Evolutionary conservation across 208 protist species (phyloP), one percentile per base, ranked within the genome.

Genomic region (Acanthamoeba castellanii): DNA sequence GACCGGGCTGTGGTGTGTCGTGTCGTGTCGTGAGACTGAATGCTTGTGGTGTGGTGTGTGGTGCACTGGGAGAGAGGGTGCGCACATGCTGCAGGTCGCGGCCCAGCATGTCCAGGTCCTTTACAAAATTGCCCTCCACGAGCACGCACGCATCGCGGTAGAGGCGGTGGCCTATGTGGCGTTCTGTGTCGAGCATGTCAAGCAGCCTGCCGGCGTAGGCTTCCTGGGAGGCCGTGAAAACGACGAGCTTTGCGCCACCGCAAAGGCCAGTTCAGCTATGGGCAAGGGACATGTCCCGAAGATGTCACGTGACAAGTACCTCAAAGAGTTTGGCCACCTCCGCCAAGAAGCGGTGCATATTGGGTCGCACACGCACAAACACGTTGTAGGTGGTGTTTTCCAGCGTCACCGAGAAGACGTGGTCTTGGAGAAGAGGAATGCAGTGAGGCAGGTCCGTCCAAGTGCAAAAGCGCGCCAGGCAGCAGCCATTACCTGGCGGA

Each of bases 211-310:
- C 95, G 14, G 97, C 97, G 81, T 98, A 98, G 50, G 93, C 95
- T 42, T 95, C 87, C 94, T 97, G 91, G 14, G 95, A 97, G 9
- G 97, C 97, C 20, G 97, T 98, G 57, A 98, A 98, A 7, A 98
- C 81, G 9, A 98, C 97, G 22, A 94, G 37, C 85, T 92, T 37
- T 4, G 8, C 13, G 76, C 47, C 45, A 11, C 72, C 45, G 20
- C 37, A 16, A 25, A 5, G 72, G 34, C 18, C 22, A 45, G 11
- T 81, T 37, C 37, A 37, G 37, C 37, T 3, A 37, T 3, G 37
- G 37, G 37, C 3, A 42, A 74, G 37, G 11, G n/a, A 13, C 20
- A 18, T 13, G 47, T 52, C 64, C 1, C 45, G 13, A 20, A 37
- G 37, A 37, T 37, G 37, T 37, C 37, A 37, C 37, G 37, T 37